These are phyloP conservation scores for Phytophthora foliorum DNA, from an alignment of 352 stramenopile species.

Conservation along the genomic window DNA sequence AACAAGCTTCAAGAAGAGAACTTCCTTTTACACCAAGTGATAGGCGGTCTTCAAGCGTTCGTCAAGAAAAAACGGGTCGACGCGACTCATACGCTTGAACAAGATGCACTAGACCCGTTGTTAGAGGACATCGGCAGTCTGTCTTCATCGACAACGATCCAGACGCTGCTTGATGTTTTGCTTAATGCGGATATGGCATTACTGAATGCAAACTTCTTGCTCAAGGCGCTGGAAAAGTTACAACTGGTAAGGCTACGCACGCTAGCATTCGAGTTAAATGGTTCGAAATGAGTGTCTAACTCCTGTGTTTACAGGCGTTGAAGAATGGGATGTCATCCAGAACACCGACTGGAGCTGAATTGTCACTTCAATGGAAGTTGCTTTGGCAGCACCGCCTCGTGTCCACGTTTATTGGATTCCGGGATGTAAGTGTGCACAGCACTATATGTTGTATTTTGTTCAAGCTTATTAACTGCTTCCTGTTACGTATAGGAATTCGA, in stretches of 20 bases:
- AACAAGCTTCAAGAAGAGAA: conserved; percentile 90
- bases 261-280: background rate
- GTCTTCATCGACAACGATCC: conserved; percentile 70
- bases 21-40: conserved; percentile 86
- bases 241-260: conserved; percentile 51
- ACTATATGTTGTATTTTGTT: background rate
- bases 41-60: conserved; percentile 74
- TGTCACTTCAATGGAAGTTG: conserved; percentile 73
- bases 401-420: conserved; percentile 68
- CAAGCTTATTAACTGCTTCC: conserved; percentile 19
- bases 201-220: conserved; percentile 65
- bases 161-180: conserved; percentile 81
- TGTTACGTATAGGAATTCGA: conserved; percentile 42
- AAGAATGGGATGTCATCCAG: conserved; percentile 67
- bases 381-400: conserved; percentile 76
- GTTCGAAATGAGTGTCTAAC: conserved; percentile 12
- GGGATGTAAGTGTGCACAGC: conserved; percentile 47
- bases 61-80: conserved; percentile 71
- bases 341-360: conserved; percentile 62
- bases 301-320: conserved; percentile 46
- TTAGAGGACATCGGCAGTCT: conserved; percentile 76
- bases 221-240: conserved; percentile 72
- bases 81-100: conserved; percentile 48
- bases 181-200: conserved; percentile 65
- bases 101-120: conserved; percentile 61